These are phyloP conservation scores for Elaeis oleifera DNA, from an alignment of 202 grass and related monocot genomes.

Conservation along the genomic window DNA sequence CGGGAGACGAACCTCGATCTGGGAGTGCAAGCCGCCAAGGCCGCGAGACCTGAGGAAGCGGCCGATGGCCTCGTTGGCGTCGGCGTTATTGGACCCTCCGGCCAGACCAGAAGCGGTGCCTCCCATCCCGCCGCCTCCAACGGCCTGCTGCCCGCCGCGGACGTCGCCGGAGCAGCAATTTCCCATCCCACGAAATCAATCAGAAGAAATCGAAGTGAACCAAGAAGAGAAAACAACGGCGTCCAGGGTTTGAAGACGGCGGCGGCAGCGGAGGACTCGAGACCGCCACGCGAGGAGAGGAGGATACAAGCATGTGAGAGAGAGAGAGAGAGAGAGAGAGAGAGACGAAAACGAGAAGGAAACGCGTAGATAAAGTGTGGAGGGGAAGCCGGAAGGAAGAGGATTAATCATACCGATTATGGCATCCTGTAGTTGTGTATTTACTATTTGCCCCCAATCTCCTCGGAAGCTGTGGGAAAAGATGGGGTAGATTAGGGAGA, in stretches of 20 bases:
- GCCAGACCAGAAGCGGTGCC: conserved; percentile 12
- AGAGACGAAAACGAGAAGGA: not conserved
- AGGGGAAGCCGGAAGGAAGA: no score
- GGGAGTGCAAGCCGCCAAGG: conserved; percentile 43
- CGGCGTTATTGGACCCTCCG: conserved; percentile 11
- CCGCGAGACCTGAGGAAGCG: conserved; percentile 73
- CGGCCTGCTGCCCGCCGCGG: conserved; percentile 36
- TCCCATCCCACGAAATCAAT: conserved; percentile 37
- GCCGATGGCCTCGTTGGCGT: conserved; percentile 35
- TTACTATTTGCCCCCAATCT: no score
- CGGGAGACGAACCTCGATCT: conserved; percentile 72
- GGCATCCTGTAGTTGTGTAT: no score
- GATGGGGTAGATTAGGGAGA: no score
- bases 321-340: conserved; percentile 3
- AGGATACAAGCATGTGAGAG: conserved; percentile 23
- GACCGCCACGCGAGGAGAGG: conserved; percentile 16
- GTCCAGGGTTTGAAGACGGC: no score
- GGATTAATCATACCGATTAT: no score
- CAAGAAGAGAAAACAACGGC: no score
- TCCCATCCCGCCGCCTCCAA: conserved; percentile 27
- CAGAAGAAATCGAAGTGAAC: no score
- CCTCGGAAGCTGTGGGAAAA: no score
- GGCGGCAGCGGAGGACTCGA: not conserved
- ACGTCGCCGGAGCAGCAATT: conserved; percentile 83
- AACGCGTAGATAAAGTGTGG: no score